Evolutionary conservation across 345 rosid species (phyloP).

Genomic region (Hypericum androsaemum): DNA sequence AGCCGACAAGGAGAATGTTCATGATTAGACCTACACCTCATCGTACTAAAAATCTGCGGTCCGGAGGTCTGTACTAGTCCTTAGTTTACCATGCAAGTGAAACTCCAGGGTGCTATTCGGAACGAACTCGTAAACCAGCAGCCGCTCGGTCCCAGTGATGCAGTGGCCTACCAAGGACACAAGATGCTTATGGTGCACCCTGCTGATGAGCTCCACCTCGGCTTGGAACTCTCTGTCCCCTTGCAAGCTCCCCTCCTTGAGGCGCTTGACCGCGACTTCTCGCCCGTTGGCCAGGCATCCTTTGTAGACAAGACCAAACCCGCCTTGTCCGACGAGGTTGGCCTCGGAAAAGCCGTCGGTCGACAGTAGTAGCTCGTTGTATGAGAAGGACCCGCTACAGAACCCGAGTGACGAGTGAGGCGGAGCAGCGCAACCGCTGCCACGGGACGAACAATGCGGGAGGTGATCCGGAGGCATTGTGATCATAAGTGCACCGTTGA

Average conservation of each 20-base stretch:
- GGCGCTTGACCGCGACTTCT: conserved; percentile 20
- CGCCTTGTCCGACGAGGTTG: conserved; percentile 21
- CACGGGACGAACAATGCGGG: too few relatives aligned
- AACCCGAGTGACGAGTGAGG: background rate
- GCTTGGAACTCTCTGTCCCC: conserved; percentile 19
- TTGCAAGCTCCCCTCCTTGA: conserved; percentile 13
- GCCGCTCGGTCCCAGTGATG: conserved; percentile 10
- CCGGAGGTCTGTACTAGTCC: too few relatives aligned
- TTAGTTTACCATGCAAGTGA: conserved; percentile 12
- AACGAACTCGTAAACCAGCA: conserved; percentile 22
- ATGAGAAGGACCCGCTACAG: conserved; percentile 8
- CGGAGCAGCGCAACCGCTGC: too few relatives aligned
- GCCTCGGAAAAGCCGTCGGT: conserved; percentile 17
- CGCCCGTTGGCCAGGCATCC: conserved; percentile 10
- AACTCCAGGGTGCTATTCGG: conserved; percentile 15
- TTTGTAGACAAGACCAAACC: conserved; percentile 21
- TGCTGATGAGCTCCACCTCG: conserved; percentile 14
- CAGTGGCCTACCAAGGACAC: conserved; percentile 18
- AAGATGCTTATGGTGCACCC: conserved; percentile 20
- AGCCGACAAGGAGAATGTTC: background rate
- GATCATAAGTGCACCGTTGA: too few relatives aligned
- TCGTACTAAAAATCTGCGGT: too few relatives aligned
- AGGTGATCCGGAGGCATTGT: too few relatives aligned
- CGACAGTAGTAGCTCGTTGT: conserved; percentile 11
- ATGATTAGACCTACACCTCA: too few relatives aligned